Conservation (phyloP, 257 asterid species). For the Ballota nigra region DNA sequence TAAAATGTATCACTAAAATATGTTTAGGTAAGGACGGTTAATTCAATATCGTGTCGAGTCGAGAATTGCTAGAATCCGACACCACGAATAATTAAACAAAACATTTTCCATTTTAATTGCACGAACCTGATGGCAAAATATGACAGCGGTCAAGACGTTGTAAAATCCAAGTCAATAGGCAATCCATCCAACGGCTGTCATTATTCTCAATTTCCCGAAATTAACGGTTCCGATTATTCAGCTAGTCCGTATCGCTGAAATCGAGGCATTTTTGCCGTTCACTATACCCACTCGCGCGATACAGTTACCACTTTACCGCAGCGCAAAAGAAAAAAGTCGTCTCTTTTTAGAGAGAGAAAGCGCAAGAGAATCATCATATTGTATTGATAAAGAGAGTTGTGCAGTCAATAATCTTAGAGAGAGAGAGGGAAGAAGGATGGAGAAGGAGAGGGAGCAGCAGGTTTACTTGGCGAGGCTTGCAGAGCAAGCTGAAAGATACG, state of each 20-base stretch:
- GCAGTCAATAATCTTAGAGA: neutral
- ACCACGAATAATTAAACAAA: neutral
- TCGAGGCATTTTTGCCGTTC: conserved; percentile 10
- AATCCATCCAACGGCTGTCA: neutral
- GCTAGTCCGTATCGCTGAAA: neutral
- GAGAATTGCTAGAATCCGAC: neutral
- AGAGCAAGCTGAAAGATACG: conserved; percentile 80
- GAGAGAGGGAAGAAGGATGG: conserved; percentile 35
- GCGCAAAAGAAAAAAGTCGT: neutral
- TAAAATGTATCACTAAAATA: neutral
- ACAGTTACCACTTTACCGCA: conserved; percentile 14
- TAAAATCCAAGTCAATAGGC: neutral
- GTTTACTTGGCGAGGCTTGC: conserved; percentile 75
- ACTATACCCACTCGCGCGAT: neutral
- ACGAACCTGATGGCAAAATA: neutral
- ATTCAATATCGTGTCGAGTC: neutral
- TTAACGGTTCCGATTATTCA: conserved; percentile 7
- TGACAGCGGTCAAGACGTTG: neutral
- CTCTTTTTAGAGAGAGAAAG: conserved; percentile 22
- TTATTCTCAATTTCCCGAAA: neutral
- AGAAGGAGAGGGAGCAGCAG: conserved; percentile 60
- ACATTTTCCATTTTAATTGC: neutral
- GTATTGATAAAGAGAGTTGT: neutral
- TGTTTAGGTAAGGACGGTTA: no score
- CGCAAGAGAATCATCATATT: conserved; percentile 9